phyloP scores from a whole-genome alignment of 2,329 filamentous ascomycete genomes.

The Diplodia seriata region DNA sequence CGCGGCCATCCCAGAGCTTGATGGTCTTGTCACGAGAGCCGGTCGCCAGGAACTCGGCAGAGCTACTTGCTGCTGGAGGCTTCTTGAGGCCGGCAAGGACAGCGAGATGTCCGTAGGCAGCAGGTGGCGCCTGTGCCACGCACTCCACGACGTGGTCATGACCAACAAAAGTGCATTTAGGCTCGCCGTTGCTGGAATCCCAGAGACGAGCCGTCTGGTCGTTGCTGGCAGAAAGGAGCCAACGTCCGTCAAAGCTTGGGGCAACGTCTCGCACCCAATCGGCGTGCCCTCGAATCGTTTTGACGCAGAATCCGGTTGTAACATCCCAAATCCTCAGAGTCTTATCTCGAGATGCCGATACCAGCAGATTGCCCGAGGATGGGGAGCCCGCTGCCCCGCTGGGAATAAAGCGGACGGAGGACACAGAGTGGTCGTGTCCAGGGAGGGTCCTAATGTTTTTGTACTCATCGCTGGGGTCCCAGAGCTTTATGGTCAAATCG shows the following conservation, averaged over 20 bases:
- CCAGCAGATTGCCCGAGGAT: constrained; percentile 82
- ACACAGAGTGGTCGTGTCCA: constrained; percentile 92
- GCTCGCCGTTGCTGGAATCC: constrained; percentile 79
- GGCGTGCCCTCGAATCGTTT: constrained; percentile 83
- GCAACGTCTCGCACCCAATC: constrained; percentile 92
- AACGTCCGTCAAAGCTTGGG: constrained; percentile 82
- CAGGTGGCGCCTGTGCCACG: constrained; percentile 81
- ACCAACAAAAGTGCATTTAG: constrained; percentile 79
- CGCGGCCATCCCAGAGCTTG: constrained; percentile 84
- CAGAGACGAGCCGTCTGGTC: constrained; percentile 84
- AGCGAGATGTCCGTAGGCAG: constrained; percentile 79
- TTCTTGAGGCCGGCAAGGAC: constrained; percentile 83
- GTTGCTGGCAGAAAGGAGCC: constrained; percentile 80
- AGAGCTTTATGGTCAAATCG: constrained; percentile 92
- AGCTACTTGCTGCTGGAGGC: constrained; percentile 73
- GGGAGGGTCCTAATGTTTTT: constrained; percentile 92
- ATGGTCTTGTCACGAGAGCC: constrained; percentile 91
- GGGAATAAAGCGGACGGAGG: constrained; percentile 85
- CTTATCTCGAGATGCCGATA: constrained; percentile 84
- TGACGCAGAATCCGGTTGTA: constrained; percentile 89
- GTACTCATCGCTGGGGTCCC: constrained; percentile 91
- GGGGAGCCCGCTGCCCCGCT: constrained; percentile 79
- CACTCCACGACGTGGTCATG: constrained; percentile 89
- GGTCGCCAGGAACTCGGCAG: constrained; percentile 88
- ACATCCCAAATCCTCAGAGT: constrained; percentile 91